Percentiles rank a stretch among this genome's conserved stretches.
Conservation (phyloP, 2,329 filamentous ascomycete species). For the Thielaviopsis euricoi region DNA sequence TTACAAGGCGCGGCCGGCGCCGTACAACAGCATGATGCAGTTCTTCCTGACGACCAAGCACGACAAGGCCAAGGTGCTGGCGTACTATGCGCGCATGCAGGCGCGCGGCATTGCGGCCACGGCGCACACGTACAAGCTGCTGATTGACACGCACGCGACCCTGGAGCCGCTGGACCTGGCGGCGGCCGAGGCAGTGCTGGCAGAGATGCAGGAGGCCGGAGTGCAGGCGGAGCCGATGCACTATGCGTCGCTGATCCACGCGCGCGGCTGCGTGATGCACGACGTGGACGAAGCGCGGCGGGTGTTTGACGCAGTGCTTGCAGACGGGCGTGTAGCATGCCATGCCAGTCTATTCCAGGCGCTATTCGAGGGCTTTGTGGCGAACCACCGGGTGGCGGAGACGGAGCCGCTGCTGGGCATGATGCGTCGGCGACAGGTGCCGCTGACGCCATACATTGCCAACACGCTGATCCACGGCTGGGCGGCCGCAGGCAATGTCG, state of each 20-base stretch:
- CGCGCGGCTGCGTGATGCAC: conserved; percentile 83
- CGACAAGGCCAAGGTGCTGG: conserved; percentile 81
- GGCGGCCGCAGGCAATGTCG: conserved; percentile 68
- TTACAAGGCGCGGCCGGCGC: conserved; percentile 92
- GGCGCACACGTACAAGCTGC: conserved; percentile 90
- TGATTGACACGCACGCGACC: conserved; percentile 89
- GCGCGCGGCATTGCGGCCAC: conserved; percentile 75
- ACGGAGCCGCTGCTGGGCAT: conserved; percentile 57
- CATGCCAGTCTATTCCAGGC: conserved; percentile 89
- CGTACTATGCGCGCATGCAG: conserved; percentile 92
- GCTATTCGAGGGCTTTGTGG: conserved; percentile 92
- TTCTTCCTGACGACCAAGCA: conserved; percentile 97
- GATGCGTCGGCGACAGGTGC: conserved; percentile 59
- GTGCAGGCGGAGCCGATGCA: conserved; percentile 79
- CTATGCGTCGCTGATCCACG: conserved; percentile 89
- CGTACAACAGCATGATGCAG: conserved; percentile 99
- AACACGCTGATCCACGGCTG: conserved; percentile 97
- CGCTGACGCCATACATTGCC: conserved; percentile 92
- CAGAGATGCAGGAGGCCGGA: conserved; percentile 57
- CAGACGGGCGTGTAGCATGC: conserved; percentile 47
- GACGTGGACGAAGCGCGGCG: conserved; percentile 71
- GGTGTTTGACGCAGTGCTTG: conserved; percentile 67
- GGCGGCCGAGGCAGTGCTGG: conserved; percentile 70
- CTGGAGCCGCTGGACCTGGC: conserved; percentile 81
- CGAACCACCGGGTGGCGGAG: conserved; percentile 69